Conservation (phyloP, 2,329 filamentous ascomycete genomes). For the Diplodia seriata region DNA sequence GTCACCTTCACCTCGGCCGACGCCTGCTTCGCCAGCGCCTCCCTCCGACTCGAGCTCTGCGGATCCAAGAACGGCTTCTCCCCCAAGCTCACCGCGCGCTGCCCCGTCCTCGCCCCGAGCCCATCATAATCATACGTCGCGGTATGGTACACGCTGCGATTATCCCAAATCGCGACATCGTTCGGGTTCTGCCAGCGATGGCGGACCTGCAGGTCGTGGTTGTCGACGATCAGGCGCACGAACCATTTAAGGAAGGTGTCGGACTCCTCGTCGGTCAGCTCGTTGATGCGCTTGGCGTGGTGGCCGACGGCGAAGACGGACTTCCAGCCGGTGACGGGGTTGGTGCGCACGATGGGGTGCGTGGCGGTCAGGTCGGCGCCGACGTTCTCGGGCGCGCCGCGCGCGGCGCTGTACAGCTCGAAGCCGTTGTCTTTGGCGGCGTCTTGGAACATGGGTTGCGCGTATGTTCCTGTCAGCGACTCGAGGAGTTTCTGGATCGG, state of each 20-base stretch:
- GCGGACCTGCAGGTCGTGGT: slow-evolving; percentile 60
- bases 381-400: slow-evolving; percentile 63
- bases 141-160: slow-evolving; percentile 64
- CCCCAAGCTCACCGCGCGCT: slow-evolving; percentile 62
- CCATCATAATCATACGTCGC: slow-evolving; percentile 68
- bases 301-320: slow-evolving; percentile 58
- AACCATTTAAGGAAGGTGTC: slow-evolving; percentile 54
- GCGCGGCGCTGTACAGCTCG: slow-evolving; percentile 55
- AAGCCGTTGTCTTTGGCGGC: slow-evolving; percentile 51
- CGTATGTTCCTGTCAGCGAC: slow-evolving; percentile 54
- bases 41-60: slow-evolving; percentile 54
- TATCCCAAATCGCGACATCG: slow-evolving; percentile 71
- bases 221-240: slow-evolving; percentile 52
- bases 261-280: slow-evolving; percentile 53
- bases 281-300: slow-evolving; percentile 58
- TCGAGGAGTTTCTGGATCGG: slow-evolving; percentile 59
- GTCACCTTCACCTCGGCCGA: slow-evolving; percentile 1
- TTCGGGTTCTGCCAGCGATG: slow-evolving; percentile 58
- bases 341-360: slow-evolving; percentile 66
- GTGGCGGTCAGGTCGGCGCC: slow-evolving; percentile 58
- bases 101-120: slow-evolving; percentile 58
- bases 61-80: slow-evolving; percentile 63
- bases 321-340: slow-evolving; percentile 70
- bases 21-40: slow-evolving; percentile 43
- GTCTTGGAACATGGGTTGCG: slow-evolving; percentile 53